phyloP scores from a whole-genome alignment of 495 filamentous ascomycete species.

The Neurospora hispaniola region DNA sequence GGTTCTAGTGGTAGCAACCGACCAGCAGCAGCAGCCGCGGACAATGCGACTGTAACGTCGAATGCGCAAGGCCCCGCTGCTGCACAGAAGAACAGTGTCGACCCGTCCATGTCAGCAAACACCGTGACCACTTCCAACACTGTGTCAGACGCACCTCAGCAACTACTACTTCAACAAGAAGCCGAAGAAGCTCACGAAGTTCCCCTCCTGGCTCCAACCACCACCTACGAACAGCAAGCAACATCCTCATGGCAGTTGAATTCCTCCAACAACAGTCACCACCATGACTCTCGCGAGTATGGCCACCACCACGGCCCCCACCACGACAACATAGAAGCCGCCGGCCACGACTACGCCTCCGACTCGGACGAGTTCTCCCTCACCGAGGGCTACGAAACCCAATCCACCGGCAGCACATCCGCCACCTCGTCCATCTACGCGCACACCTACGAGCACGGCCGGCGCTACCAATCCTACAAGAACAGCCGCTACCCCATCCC shows the following conservation, averaged over 20 bases:
- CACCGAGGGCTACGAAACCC: slow-evolving; percentile 20
- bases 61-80: not conserved
- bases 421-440: slow-evolving; percentile 32
- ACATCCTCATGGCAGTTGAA: not conserved
- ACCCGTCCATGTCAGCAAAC: not conserved
- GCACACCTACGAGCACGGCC: slow-evolving; percentile 43
- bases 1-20: not conserved
- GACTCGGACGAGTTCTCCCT: slow-evolving; percentile 20
- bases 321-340: slow-evolving; percentile 14
- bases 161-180: not conserved
- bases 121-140: not conserved
- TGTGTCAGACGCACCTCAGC: not conserved
- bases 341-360: slow-evolving; percentile 3
- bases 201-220: not conserved
- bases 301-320: not conserved
- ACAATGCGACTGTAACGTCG: not conserved
- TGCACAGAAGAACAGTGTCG: not conserved
- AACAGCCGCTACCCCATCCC: slow-evolving; percentile 45
- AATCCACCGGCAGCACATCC: slow-evolving; percentile 21
- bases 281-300: not conserved
- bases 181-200: not conserved
- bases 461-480: slow-evolving; percentile 46
- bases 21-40: not conserved
- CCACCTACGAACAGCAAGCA: not conserved
- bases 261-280: not conserved